Conservation (phyloP, 352 stramenopile species). For the Pythium vanterpoolii region DNA sequence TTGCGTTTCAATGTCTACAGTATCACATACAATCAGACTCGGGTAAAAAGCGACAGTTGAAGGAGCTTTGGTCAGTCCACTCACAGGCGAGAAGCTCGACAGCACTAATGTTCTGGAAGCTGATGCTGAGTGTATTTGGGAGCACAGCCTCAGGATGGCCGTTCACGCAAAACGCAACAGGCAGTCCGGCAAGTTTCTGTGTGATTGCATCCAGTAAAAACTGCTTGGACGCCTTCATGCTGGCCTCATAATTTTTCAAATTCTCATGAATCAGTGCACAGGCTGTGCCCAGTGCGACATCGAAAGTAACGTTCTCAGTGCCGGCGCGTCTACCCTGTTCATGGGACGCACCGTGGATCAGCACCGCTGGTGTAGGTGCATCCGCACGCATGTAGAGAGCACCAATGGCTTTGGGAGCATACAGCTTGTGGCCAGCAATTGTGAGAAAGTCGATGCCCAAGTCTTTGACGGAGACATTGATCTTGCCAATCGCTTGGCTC, state of each 20-base stretch:
- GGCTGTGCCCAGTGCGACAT: constrained; percentile 91
- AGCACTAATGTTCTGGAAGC: constrained; percentile 86
- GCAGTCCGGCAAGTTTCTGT: constrained; percentile 34
- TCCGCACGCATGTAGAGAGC: constrained; percentile 67
- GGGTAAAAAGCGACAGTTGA: not conserved
- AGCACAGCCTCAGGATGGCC: constrained; percentile 80
- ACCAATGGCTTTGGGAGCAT: constrained; percentile 92
- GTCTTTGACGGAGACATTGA: constrained; percentile 78
- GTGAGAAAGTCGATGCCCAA: constrained; percentile 94
- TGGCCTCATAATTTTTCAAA: constrained; percentile 63
- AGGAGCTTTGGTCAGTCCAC: constrained; percentile 12
- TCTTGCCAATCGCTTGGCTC: constrained; percentile 95
- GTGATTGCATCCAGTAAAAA: constrained; percentile 53
- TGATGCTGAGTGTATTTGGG: constrained; percentile 97
- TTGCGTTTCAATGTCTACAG: constrained; percentile 69
- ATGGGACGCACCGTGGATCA: constrained; percentile 92
- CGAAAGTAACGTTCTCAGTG: constrained; percentile 96
- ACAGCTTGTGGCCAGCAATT: constrained; percentile 97
- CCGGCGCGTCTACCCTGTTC: constrained; percentile 92
- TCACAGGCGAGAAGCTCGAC: constrained; percentile 77
- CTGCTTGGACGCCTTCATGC: constrained; percentile 65
- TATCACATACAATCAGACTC: not conserved
- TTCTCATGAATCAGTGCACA: constrained; percentile 61
- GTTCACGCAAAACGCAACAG: constrained; percentile 77
- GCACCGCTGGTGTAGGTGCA: constrained; percentile 40